Conservation (phyloP, 2,329 filamentous ascomycete genomes). For the Calonectria hongkongensis region DNA sequence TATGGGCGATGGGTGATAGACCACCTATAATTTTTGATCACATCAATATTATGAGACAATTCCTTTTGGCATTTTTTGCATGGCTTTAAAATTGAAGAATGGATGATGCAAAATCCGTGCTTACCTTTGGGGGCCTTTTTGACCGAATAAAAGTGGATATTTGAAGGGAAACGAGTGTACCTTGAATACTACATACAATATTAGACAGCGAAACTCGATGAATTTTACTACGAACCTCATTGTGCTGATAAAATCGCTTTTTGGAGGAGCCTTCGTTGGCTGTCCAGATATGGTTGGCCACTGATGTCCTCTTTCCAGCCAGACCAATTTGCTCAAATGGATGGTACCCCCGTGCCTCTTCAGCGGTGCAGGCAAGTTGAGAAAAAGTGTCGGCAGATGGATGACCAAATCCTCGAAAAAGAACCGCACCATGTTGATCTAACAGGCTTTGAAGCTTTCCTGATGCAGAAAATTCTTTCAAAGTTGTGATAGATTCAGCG, state of each 20-base stretch:
- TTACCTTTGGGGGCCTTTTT: slow-evolving; percentile 43
- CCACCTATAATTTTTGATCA: slow-evolving; percentile 16
- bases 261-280: slow-evolving; percentile 41
- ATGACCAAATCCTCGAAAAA: slow-evolving; percentile 39
- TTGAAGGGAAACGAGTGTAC: slow-evolving; percentile 43
- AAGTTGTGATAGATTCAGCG: slow-evolving; percentile 8
- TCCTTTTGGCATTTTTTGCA: background rate
- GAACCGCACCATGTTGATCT: slow-evolving; percentile 34
- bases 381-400: slow-evolving; percentile 42
- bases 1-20: slow-evolving; percentile 36
- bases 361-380: slow-evolving; percentile 30
- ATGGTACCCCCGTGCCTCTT: slow-evolving; percentile 37
- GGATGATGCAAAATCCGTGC: no score
- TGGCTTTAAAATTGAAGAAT: background rate
- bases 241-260: slow-evolving; percentile 43
- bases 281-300: slow-evolving; percentile 39
- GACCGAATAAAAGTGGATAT: slow-evolving; percentile 44
- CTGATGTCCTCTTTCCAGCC: slow-evolving; percentile 37
- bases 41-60: background rate
- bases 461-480: slow-evolving; percentile 30
- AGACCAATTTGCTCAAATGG: slow-evolving; percentile 43
- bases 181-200: slow-evolving; percentile 24
- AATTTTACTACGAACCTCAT: slow-evolving; percentile 32
- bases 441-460: slow-evolving; percentile 36
- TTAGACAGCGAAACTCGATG: background rate